Evolutionary conservation across 768 basidiomycete species (phyloP).

Genomic region (Trametes villosa): DNA sequence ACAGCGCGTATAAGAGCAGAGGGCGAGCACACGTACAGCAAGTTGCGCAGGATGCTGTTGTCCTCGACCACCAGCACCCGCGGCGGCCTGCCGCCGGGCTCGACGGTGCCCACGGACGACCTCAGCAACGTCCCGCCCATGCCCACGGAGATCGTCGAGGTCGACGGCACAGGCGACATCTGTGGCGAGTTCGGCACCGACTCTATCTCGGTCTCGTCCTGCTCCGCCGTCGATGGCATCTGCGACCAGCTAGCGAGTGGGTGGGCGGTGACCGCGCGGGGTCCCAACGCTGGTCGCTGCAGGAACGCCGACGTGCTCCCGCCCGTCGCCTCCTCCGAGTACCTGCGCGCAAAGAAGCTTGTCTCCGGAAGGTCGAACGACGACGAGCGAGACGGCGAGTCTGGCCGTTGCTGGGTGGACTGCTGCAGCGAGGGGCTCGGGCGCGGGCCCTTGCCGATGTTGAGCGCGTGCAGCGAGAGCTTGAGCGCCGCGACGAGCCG

Average conservation of each 20-base stretch:
- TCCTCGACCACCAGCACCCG: constrained; percentile 90
- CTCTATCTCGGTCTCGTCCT: constrained; percentile 35
- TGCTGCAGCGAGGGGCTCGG: constrained; percentile 23
- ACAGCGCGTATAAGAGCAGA: constrained; percentile 5
- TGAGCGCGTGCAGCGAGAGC: constrained; percentile 60
- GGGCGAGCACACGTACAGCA: constrained; percentile 63
- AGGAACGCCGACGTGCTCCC: constrained; percentile 9
- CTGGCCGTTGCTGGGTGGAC: constrained; percentile 9
- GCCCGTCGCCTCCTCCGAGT: constrained; percentile 49
- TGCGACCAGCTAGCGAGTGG: constrained; percentile 43
- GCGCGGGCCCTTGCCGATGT: constrained; percentile 46
- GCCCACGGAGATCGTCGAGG: constrained; percentile 57
- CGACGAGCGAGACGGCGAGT: constrained; percentile 4
- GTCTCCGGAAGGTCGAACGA: constrained; percentile 9
- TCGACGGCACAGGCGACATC: constrained; percentile 28
- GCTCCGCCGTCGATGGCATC: constrained; percentile 40
- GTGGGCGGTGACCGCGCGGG: constrained; percentile 54
- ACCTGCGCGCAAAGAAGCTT: constrained; percentile 38
- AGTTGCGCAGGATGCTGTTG: constrained; percentile 80
- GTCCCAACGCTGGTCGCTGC: constrained; percentile 58
- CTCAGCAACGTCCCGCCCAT: constrained; percentile 70
- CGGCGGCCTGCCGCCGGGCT: constrained; percentile 48
- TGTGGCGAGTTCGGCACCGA: constrained; percentile 23
- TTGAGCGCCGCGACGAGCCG: constrained; percentile 70
- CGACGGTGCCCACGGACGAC: constrained; percentile 61